phyloP scores from a whole-genome alignment of 1,284 basidiomycete species.

The Termitomyces sp. region DNA sequence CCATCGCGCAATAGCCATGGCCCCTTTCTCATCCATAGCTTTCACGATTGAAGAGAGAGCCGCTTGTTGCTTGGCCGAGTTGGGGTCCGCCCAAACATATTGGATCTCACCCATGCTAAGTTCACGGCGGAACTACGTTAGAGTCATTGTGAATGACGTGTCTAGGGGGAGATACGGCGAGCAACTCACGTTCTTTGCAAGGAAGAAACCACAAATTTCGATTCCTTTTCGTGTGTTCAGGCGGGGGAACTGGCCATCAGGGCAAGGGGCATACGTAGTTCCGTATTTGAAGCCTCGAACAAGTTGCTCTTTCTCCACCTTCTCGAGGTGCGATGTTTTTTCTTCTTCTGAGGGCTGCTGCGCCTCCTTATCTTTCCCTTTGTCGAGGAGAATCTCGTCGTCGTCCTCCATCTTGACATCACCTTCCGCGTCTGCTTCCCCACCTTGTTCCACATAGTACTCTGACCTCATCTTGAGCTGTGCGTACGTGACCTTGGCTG shows the following conservation, averaged over 20 bases:
- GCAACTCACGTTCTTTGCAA: constrained; percentile 50
- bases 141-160: neutral
- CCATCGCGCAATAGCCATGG: constrained; percentile 78
- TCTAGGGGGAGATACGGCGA: neutral
- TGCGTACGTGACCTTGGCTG: constrained; percentile 39
- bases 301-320: constrained; percentile 71
- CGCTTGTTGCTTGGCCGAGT: constrained; percentile 69
- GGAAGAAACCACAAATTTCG: constrained; percentile 85
- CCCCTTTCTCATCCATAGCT: constrained; percentile 67
- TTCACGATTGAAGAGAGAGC: constrained; percentile 82
- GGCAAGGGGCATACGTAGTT: constrained; percentile 80
- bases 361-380: constrained; percentile 21
- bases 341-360: constrained; percentile 23
- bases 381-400: constrained; percentile 33
- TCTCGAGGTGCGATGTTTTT: constrained; percentile 34
- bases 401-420: constrained; percentile 33
- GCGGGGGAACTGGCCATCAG: constrained; percentile 72
- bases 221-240: constrained; percentile 77
- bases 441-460: constrained; percentile 47
- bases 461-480: constrained; percentile 56
- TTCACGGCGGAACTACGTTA: constrained; percentile 69
- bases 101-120: constrained; percentile 82
- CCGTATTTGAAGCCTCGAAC: constrained; percentile 90
- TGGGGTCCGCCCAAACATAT: constrained; percentile 80
- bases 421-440: constrained; percentile 30